A percentile compares a stretch with the other conserved stretches of the same genome.
These are phyloP conservation scores for Stylosanthes scabra DNA, from an alignment of 331 rosid species.

Conservation along the genomic window DNA sequence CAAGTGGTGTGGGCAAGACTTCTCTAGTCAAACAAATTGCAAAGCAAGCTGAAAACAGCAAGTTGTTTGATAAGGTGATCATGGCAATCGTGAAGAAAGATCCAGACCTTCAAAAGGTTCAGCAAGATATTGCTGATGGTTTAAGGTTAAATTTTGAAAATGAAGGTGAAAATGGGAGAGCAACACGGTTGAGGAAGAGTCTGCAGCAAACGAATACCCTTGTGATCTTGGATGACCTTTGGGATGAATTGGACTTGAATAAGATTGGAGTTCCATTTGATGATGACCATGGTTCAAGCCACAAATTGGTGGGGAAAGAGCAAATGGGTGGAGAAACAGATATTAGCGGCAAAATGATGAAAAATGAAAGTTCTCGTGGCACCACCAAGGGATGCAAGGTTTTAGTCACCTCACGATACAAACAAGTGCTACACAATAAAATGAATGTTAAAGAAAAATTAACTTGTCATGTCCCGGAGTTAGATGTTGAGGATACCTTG, in stretches of 20 bases:
- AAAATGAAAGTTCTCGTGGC: neutral
- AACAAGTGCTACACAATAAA: neutral
- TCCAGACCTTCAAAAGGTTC: neutral
- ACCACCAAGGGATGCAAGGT: slow-evolving; percentile 32
- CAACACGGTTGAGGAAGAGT: no score
- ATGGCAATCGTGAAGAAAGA: neutral
- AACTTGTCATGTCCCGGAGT: neutral
- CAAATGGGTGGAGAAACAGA: no score
- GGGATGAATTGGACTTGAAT: neutral
- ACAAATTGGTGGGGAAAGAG: no score
- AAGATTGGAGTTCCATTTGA: neutral
- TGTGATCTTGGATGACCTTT: slow-evolving; percentile 37
- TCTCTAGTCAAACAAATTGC: no score
- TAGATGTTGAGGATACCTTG: no score
- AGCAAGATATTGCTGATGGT: no score
- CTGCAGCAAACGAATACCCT: neutral
- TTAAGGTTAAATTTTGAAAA: no score
- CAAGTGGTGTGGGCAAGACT: no score
- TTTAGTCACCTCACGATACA: slow-evolving; percentile 10
- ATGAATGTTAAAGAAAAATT: neutral
- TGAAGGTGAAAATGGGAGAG: no score
- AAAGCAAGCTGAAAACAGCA: no score
- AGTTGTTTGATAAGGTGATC: no score
- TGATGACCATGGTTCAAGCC: neutral
- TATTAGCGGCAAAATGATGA: no score